Conservation (phyloP, 306 rosid species). For the Quercus bicolor region DNA sequence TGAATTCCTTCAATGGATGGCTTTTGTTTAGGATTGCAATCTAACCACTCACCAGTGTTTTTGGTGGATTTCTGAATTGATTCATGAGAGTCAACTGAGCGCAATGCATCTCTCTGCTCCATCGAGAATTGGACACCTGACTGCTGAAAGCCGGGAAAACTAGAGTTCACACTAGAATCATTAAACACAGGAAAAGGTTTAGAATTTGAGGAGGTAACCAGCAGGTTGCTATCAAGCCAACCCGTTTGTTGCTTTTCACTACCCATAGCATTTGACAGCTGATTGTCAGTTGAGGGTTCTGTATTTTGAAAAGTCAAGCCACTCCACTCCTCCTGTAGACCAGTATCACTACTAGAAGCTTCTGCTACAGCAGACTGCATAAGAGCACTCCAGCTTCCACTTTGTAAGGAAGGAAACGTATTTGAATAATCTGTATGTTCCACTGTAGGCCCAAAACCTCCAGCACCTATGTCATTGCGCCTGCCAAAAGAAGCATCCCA, state of each 20-base stretch:
- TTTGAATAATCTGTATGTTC: constrained; percentile 24
- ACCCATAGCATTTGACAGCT: constrained; percentile 43
- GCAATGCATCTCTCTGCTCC: constrained; percentile 34
- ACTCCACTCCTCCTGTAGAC: constrained; percentile 62
- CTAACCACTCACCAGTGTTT: constrained; percentile 32
- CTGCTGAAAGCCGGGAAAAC: constrained; percentile 51
- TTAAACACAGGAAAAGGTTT: constrained; percentile 34
- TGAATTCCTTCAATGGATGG: constrained; percentile 21
- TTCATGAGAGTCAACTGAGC: constrained; percentile 36
- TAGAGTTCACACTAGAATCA: constrained; percentile 39
- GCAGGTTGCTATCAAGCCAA: constrained; percentile 51
- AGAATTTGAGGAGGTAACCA: constrained; percentile 42
- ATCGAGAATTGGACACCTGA: constrained; percentile 31
- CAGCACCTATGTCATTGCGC: constrained; percentile 31
- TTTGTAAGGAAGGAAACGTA: constrained; percentile 41
- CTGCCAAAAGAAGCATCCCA: constrained; percentile 42
- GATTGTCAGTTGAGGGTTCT: constrained; percentile 49
- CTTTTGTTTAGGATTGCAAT: constrained; percentile 27
- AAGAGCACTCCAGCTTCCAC: constrained; percentile 66
- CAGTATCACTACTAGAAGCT: constrained; percentile 64
- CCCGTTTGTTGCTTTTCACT: constrained; percentile 43
- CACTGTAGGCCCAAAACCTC: constrained; percentile 33
- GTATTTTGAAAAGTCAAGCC: constrained; percentile 59
- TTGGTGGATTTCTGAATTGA: constrained; percentile 34
- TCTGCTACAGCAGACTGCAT: constrained; percentile 69